Conservation (phyloP, 192 early-diverging fungal species). For the Backusella morwellensis region DNA sequence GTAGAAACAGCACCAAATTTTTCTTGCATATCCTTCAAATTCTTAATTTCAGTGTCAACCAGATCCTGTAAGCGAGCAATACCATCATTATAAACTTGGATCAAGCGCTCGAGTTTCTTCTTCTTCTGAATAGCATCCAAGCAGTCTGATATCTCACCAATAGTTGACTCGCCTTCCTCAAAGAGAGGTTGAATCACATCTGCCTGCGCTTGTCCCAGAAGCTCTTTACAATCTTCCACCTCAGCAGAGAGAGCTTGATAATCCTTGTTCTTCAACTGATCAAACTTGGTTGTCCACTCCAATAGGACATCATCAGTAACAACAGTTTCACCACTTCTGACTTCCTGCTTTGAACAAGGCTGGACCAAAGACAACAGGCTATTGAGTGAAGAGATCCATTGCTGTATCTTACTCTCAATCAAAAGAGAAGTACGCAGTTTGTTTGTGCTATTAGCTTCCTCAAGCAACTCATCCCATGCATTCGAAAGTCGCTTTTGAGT, state of each 20-base stretch:
- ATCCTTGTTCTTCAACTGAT: slow-evolving; percentile 1
- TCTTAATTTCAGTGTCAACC: not conserved
- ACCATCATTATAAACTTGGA: not conserved
- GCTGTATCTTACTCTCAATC: slow-evolving; percentile 1
- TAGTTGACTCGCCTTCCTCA: not conserved
- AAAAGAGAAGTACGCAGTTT: slow-evolving; percentile 4
- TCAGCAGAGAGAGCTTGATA: not conserved
- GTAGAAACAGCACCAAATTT: not conserved
- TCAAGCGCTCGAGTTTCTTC: not conserved
- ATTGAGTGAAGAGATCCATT: not conserved
- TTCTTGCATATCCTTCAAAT: slow-evolving; percentile 1
- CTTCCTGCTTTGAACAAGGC: not conserved
- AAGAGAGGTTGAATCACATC: not conserved
- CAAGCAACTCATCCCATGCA: slow-evolving; percentile 8
- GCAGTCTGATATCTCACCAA: not conserved
- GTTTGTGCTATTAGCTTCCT: not conserved
- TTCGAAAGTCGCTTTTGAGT: slow-evolving; percentile 21
- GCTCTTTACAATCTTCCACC: not conserved
- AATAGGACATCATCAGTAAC: not conserved
- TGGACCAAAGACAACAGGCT: not conserved
- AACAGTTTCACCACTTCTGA: not conserved
- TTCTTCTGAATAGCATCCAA: not conserved
- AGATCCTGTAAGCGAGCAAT: not conserved
- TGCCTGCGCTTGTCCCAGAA: not conserved
- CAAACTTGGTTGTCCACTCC: slow-evolving; percentile 6